Evolutionary conservation across 1,284 basidiomycete genomes (phyloP), one percentile per base, ranked within the genome.

Genomic region (Ganoderma leucocontextum): DNA sequence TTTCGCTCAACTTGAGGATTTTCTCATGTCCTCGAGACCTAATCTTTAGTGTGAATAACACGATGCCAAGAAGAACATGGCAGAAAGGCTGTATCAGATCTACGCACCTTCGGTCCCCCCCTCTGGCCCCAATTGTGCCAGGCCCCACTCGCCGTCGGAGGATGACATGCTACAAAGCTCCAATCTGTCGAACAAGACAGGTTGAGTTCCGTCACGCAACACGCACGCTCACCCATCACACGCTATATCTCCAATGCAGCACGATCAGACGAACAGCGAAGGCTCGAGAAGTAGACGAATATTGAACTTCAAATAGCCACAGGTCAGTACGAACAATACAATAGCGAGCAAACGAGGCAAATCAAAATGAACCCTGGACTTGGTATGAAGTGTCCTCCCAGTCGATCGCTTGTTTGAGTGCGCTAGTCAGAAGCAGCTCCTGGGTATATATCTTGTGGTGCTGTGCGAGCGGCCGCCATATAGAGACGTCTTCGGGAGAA

Each of bases 351-450:
- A 15, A n/a, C 29, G 8, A 38, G n/a, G 9, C 35, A 13, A 39
- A 59, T 70, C 64, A 64, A 52, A 59, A 73, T 17, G 72, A 74
- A 4, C 66, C 73, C 25, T 68, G 59, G n/a, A 78, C 71, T 39
- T 64, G 71, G 62, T 75, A 75, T 17, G 65, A 68, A 19, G 66
- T 75, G 63, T 84, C 82, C 25, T 90, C 84, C 88, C 88, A 91
- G 38, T 89, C 87, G 49, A 92, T 80, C 73, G 89, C 79, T 76
- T 94, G 93, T 69, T 81, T 86, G 75, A 94, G 78, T 2, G 88
- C 87, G 0, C 85, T 86, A 33, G 83, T 87, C 64, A 94, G 78
- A 9, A 95, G 78, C 22, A 94, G 80, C 76, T 94, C 92, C 19
- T 85, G 83, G 1, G 82, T 85, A 78, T 92, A 94, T n/a, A 95